These are phyloP conservation scores for Penicillium sp. DNA, from an alignment of 2,329 filamentous ascomycete genomes.

Conservation along the genomic window DNA sequence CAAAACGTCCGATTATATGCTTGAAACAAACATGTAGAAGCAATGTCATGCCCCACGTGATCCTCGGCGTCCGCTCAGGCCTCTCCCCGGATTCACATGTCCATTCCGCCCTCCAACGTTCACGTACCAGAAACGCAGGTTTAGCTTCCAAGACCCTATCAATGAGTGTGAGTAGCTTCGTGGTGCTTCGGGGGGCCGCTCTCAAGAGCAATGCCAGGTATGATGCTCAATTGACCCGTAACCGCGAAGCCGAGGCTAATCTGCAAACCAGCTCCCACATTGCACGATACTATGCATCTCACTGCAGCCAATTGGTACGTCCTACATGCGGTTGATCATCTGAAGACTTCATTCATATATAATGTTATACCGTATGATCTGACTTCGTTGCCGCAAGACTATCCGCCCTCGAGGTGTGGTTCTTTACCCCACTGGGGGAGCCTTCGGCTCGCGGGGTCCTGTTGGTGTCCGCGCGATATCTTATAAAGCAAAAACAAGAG, in stretches of 20 bases:
- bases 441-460: not conserved
- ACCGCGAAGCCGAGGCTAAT: not conserved
- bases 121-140: not conserved
- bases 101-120: constrained; percentile 1
- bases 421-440: not conserved
- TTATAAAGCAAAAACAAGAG: not conserved
- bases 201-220: constrained; percentile 3
- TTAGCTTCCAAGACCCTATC: not conserved
- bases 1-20: too few species aligned
- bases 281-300: constrained; percentile 2
- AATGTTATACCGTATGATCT: not conserved
- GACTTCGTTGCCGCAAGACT: not conserved
- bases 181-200: not conserved
- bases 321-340: not conserved
- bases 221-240: not conserved
- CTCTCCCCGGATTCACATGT: constrained; percentile 7
- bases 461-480: not conserved
- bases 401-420: not conserved
- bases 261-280: constrained; percentile 1
- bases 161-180: not conserved
- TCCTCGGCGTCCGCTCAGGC: constrained; percentile 3
- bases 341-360: not conserved
- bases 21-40: too few species aligned
- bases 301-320: constrained; percentile 6
- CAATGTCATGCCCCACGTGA: constrained; percentile 7